Evolutionary conservation across 305 asterid genomes (phyloP), one percentile per base, ranked within the genome.

Genomic region (Fraxinus latifolia): DNA sequence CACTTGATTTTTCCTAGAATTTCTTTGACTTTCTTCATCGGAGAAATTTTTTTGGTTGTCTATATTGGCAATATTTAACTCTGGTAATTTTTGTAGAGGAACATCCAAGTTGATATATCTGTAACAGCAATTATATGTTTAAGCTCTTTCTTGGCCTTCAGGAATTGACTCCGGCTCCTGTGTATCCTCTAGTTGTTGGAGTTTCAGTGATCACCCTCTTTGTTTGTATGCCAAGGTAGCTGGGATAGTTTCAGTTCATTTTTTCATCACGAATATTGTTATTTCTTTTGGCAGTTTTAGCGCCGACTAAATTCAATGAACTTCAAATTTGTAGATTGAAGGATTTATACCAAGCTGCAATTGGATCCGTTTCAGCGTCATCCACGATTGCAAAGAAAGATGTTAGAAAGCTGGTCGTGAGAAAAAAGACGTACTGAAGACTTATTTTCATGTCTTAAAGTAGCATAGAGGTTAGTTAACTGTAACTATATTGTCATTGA

Each of bases 161-260:
- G 98, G 98, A 95, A 88, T 84, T 95, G 89, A 92, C 98, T 60
- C 87, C 95, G 2, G 98, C 97, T 62, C 97, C 96, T 37, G 95
- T 92, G 72, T 95, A 95, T 88, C 97, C 95, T 83, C 92, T 95
- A 50, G 87, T 95, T 37, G 92, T 86, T 65, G 99, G 98, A 82
- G 79, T 95, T 79, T 88, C 92, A 34, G 97, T 85, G 32, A 90
- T 95, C 82, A 92, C 91, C 15, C 90, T 95, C 83, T 89, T 92
- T 90, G 89, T 95, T 58, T 87, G 97, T 60, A 91, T 94, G 93
- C 99, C 99, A 82, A 94, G 98, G 99, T 95, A 85, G 79, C 80
- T 39, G 12, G 70, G 79, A 80, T 70, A 77, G 76, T 74, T 74
- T 77, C 33, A 14, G 8, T 68, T 11, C 53, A 3, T 29, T 9